Percentiles rank a stretch among this genome's conserved stretches.
phyloP scores from a whole-genome alignment of 495 filamentous ascomycete species.

The Pseudoneurospora amorphoporcata region DNA sequence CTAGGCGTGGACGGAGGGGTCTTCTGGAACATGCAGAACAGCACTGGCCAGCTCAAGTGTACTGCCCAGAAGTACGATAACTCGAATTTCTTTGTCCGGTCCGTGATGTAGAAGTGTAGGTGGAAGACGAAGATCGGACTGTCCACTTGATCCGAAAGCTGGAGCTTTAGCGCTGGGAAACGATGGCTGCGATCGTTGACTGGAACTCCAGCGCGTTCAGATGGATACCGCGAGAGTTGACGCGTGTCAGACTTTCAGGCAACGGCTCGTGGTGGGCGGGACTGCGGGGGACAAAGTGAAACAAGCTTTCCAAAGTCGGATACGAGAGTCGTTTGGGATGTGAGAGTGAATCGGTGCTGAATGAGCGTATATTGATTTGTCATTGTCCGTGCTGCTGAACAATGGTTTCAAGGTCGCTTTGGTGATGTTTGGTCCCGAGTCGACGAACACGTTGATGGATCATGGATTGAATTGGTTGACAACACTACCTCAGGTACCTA shows the following conservation, averaged over 20 bases:
- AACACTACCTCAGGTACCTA: no score
- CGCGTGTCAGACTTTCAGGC: background rate
- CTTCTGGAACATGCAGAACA: constrained; percentile 17
- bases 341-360: background rate
- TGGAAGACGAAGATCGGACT: background rate
- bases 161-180: background rate
- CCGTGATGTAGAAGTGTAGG: background rate
- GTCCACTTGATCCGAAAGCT: background rate
- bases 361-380: background rate
- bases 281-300: background rate
- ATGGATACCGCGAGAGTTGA: background rate
- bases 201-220: background rate
- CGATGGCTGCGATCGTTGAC: background rate
- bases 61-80: constrained; percentile 15
- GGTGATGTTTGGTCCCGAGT: background rate
- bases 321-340: background rate
- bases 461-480: no score
- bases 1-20: constrained; percentile 18
- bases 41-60: constrained; percentile 12
- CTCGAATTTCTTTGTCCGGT: constrained; percentile 12
- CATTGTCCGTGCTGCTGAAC: background rate
- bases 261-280: background rate
- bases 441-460: background rate
- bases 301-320: background rate
- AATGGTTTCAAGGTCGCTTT: background rate